Evolutionary conservation across 352 stramenopile species (phyloP).

Genomic region (Globisporangium echinulatum): DNA sequence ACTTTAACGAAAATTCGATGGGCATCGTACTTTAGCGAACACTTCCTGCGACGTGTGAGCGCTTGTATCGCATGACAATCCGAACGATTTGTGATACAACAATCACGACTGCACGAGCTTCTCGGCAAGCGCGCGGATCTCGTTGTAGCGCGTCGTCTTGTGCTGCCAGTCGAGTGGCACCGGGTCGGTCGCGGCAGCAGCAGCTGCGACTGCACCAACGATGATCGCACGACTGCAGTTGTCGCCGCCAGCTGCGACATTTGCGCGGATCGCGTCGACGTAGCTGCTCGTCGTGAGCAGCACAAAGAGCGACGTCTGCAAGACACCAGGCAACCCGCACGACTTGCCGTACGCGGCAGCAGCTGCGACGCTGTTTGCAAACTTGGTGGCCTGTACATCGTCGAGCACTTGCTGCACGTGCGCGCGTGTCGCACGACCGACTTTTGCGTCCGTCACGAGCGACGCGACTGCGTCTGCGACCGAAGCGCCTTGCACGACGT

Average conservation of each 20-base stretch:
- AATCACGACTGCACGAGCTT: conserved; percentile 24
- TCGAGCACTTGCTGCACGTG: conserved; percentile 42
- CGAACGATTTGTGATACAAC: no score
- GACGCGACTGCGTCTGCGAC: conserved; percentile 30
- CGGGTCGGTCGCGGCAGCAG: conserved; percentile 16
- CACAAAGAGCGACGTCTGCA: conserved; percentile 55
- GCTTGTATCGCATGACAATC: no score
- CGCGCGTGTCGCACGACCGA: conserved; percentile 24
- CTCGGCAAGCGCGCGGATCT: conserved; percentile 30
- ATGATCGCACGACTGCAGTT: conserved; percentile 68
- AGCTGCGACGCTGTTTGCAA: conserved; percentile 33
- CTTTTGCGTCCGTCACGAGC: conserved; percentile 28
- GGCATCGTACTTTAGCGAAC: no score
- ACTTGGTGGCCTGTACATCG: conserved; percentile 32
- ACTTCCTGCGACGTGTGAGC: no score
- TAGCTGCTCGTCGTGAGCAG: conserved; percentile 40
- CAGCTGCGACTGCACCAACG: conserved; percentile 44
- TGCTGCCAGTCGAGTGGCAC: conserved; percentile 43
- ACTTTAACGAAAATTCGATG: no score
- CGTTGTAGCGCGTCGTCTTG: conserved; percentile 36
- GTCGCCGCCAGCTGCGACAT: conserved; percentile 56
- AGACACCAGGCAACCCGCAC: conserved; percentile 43
- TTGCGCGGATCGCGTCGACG: conserved; percentile 40
- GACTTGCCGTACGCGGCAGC: conserved; percentile 51
- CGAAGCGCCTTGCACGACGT: conserved; percentile 31